Conservation (phyloP, 345 rosid genomes). For the Rhodamnia rubescens region DNA sequence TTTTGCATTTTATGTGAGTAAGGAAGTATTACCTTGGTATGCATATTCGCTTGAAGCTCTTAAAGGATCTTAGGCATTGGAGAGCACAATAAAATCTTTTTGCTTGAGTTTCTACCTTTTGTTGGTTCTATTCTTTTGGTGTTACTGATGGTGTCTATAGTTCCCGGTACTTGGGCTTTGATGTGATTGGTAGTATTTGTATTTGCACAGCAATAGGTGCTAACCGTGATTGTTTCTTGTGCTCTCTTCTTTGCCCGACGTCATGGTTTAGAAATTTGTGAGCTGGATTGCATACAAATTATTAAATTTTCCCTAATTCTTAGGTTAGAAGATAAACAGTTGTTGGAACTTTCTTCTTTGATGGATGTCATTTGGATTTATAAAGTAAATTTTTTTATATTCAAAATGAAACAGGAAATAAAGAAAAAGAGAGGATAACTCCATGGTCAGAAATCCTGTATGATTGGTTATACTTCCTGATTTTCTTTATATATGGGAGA, state of each 20-base stretch:
- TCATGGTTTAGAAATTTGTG: not conserved
- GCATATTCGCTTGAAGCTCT: not conserved
- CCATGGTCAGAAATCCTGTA: not conserved
- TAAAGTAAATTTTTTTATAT: not conserved
- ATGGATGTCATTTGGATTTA: not conserved
- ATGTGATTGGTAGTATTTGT: not conserved
- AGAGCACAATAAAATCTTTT: not conserved
- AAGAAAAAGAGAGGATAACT: not conserved
- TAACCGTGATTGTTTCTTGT: not conserved
- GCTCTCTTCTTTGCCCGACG: not conserved
- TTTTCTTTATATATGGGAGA: not conserved
- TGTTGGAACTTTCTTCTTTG: not conserved
- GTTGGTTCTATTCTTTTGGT: not conserved
- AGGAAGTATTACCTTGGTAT: not conserved
- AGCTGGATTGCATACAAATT: not conserved
- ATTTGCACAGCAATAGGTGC: not conserved
- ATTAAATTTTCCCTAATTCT: not conserved
- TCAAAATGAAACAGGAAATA: not conserved
- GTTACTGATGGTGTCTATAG: not conserved
- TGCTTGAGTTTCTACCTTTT: not conserved
- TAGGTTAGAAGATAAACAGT: not conserved
- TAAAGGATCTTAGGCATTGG: not conserved
- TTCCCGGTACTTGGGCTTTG: not conserved
- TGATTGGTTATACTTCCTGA: not conserved
- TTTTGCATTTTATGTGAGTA: not conserved